Evolutionary conservation across 1,284 basidiomycete species (phyloP).

Genomic region (Ceratobasidium sp.): DNA sequence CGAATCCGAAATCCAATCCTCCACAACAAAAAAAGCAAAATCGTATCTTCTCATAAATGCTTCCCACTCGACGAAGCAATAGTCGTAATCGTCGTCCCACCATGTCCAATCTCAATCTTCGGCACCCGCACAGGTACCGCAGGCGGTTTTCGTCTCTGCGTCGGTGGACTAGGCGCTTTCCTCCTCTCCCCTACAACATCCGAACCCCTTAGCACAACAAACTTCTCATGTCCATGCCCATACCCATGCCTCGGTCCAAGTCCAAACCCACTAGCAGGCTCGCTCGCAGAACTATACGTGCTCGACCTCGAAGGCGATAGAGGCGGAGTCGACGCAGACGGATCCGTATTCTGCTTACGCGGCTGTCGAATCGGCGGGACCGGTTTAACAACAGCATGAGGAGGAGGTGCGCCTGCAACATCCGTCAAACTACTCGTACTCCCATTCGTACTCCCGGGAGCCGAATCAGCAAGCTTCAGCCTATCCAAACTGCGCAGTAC

Average conservation of each 20-base stretch:
- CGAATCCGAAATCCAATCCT: neutral
- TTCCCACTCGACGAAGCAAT: conserved; percentile 60
- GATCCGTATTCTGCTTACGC: neutral
- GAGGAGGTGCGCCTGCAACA: conserved; percentile 60
- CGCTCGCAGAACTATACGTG: conserved; percentile 47
- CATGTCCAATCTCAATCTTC: conserved; percentile 55
- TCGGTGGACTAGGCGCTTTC: conserved; percentile 67
- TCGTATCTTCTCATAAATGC: conserved; percentile 8
- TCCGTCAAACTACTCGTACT: conserved; percentile 67
- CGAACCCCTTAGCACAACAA: neutral
- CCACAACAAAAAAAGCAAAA: neutral
- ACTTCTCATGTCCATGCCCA: neutral
- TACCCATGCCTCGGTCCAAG: too few species aligned
- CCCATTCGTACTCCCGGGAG: conserved; percentile 53
- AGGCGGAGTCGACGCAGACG: neutral
- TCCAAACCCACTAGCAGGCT: neutral
- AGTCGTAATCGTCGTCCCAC: conserved; percentile 68
- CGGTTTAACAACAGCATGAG: neutral
- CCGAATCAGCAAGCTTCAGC: conserved; percentile 20
- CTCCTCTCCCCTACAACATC: neutral
- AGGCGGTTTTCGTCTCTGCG: conserved; percentile 70
- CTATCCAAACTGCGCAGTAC: conserved; percentile 14
- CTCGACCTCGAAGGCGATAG: conserved; percentile 42
- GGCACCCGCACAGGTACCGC: conserved; percentile 65
- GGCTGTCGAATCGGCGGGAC: conserved; percentile 6